Base-by-base conservation (phyloP, 2,329 filamentous ascomycete species). In the Phyllachora maydis region DNA sequence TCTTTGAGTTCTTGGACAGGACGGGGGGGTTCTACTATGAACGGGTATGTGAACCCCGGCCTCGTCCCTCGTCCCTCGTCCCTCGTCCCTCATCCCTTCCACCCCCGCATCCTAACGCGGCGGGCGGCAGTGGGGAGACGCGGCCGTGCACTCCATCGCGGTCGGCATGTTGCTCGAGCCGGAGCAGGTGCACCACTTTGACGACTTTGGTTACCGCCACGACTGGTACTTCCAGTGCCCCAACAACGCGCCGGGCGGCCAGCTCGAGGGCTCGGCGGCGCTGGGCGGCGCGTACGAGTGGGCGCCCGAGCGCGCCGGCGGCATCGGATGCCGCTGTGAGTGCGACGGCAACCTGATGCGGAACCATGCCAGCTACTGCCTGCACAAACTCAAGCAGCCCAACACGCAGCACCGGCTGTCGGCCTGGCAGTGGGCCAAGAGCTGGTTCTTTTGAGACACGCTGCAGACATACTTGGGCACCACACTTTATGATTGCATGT, bases 1-100 rank as follows among this genome's bases (percentile, higher is more conserved):
- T 51, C 11, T 54, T 52, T 26, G 35, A 45, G 9, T 44, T 46
- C 23, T 33, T 56, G 9, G 51, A 55, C 22, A 38, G 35, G 21
- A 43, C 43, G 16, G 49, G 48, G 3, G 51, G 51, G 2, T 56
- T 56, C 28, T 56, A 54, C 25, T 41, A 42, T 20, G 50, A 54
- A 29, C 34, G 50, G 24, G 48, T 51, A 37, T 30, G 45, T 39
- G 8, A n/a, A n/a, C n/a, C n/a, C n/a, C n/a, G n/a, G n/a, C n/a
- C n/a, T n/a, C n/a, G n/a, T n/a, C n/a, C n/a, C n/a, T n/a, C n/a
- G n/a, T n/a, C n/a, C n/a, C n/a, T n/a, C n/a, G n/a, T n/a, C n/a
- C n/a, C n/a, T n/a, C n/a, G n/a, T n/a, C n/a, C n/a, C n/a, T n/a
- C n/a, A n/a, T n/a, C n/a, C n/a, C n/a, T n/a, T 15, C 11, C 12